Percentiles rank a stretch among this genome's conserved stretches.
These are phyloP conservation scores for Hypomyces perniciosus DNA, from an alignment of 2,329 filamentous ascomycete species.

Conservation along the genomic window DNA sequence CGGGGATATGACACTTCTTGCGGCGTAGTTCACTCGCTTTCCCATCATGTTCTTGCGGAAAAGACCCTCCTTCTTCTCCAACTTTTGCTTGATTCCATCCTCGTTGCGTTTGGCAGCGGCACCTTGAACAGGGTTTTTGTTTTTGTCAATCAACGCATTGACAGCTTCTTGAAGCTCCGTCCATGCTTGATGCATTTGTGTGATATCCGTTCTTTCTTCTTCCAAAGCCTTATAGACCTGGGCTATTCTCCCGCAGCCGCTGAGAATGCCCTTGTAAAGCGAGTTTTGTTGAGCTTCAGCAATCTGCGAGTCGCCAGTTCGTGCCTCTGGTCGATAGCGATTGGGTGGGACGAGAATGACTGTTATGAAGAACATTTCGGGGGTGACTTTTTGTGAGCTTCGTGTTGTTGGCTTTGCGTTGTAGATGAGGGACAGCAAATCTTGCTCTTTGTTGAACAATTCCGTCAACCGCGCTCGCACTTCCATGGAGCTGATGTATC, in stretches of 20 bases:
- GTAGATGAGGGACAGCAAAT: conserved; percentile 80
- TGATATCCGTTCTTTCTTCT: conserved; percentile 45
- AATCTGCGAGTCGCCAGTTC: conserved; percentile 73
- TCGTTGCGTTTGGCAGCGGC: conserved; percentile 72
- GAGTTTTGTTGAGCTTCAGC: conserved; percentile 84
- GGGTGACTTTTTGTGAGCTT: conserved; percentile 51
- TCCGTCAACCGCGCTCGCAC: conserved; percentile 71
- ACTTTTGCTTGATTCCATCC: conserved; percentile 93
- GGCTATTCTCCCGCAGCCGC: conserved; percentile 65
- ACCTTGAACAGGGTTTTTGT: conserved; percentile 77
- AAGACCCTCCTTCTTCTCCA: conserved; percentile 97
- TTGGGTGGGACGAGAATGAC: conserved; percentile 87
- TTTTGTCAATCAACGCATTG: conserved; percentile 87
- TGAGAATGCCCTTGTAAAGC: conserved; percentile 79
- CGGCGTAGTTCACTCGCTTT: conserved; percentile 97
- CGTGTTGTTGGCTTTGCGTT: conserved; percentile 61
- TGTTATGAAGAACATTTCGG: conserved; percentile 93
- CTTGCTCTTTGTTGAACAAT: conserved; percentile 81
- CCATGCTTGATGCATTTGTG: conserved; percentile 75
- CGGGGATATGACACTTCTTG: conserved; percentile 94
- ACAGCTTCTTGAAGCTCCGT: conserved; percentile 81
- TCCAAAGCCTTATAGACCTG: conserved; percentile 56
- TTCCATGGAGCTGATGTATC: conserved; percentile 77
- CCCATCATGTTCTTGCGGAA: conserved; percentile 99
- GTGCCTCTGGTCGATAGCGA: conserved; percentile 79